phyloP scores from a whole-genome alignment of 345 rosid species.

The Arabidopsis arenosa region DNA sequence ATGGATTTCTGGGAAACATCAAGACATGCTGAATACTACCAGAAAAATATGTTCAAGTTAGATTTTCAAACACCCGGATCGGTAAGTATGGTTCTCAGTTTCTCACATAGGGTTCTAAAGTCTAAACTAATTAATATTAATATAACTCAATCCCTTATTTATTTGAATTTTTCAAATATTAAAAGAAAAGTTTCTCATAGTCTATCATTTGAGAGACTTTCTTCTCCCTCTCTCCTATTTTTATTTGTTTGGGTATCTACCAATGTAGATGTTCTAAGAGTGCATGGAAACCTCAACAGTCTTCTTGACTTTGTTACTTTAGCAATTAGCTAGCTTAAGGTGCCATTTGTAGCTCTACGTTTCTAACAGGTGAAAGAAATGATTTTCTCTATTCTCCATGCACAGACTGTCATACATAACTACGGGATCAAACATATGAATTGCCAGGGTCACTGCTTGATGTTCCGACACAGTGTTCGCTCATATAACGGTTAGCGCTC shows the following conservation, averaged over 20 bases:
- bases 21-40: not conserved
- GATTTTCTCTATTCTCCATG: slow-evolving; percentile 77
- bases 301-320: not conserved
- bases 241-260: too few relatives aligned
- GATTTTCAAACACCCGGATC: not conserved
- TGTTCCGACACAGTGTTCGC: slow-evolving; percentile 76
- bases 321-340: slow-evolving; percentile 41
- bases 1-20: not conserved
- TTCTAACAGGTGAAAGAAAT: slow-evolving; percentile 44
- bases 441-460: slow-evolving; percentile 40
- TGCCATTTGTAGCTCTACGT: not conserved
- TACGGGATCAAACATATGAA: slow-evolving; percentile 10
- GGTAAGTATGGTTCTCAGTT: too few relatives aligned
- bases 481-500: not conserved
- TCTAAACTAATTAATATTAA: too few relatives aligned
- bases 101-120: too few relatives aligned
- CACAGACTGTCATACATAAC: slow-evolving; percentile 9
- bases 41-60: not conserved
- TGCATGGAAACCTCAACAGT: not conserved
- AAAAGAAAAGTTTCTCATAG: too few relatives aligned
- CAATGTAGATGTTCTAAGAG: not conserved
- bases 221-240: too few relatives aligned
- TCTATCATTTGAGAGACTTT: too few relatives aligned
- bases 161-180: too few relatives aligned
- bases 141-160: too few relatives aligned